Percentiles rank a stretch among this genome's conserved stretches.
phyloP scores from a whole-genome alignment of 768 basidiomycete species.

The Saitozyma podzolica region DNA sequence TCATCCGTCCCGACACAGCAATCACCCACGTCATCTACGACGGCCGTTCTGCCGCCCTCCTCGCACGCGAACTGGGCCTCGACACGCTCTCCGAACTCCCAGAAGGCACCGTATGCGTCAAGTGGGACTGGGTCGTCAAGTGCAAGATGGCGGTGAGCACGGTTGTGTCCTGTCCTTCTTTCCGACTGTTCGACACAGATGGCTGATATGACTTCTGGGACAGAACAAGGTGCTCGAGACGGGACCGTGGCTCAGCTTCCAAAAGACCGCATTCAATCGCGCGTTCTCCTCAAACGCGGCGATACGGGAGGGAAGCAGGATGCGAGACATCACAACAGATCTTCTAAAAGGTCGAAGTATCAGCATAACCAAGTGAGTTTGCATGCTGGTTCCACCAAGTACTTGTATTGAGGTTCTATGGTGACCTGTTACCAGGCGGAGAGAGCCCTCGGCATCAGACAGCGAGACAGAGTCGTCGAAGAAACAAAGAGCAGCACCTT shows the following conservation, averaged over 20 bases:
- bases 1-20: constrained; percentile 37
- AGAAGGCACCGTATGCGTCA: constrained; percentile 35
- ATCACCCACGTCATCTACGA: constrained; percentile 43
- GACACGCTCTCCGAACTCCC: constrained; percentile 33
- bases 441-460: constrained; percentile 40
- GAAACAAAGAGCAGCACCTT: neutral
- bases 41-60: constrained; percentile 7
- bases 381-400: too few relatives aligned
- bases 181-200: too few relatives aligned
- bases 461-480: constrained; percentile 39
- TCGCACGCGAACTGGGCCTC: constrained; percentile 30
- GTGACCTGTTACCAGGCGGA: constrained; percentile 20
- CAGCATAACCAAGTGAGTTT: constrained; percentile 29
- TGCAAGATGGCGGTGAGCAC: constrained; percentile 33
- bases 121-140: constrained; percentile 36
- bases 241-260: constrained; percentile 32
- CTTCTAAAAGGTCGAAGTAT: constrained; percentile 23
- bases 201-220: too few relatives aligned
- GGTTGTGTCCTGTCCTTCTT: neutral
- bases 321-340: constrained; percentile 29
- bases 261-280: neutral
- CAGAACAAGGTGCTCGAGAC: constrained; percentile 19
- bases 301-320: constrained; percentile 14
- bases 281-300: constrained; percentile 1
- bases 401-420: too few relatives aligned